Base-by-base conservation (phyloP, 2,329 filamentous ascomycete species). In the Ramularia endophylla region DNA sequence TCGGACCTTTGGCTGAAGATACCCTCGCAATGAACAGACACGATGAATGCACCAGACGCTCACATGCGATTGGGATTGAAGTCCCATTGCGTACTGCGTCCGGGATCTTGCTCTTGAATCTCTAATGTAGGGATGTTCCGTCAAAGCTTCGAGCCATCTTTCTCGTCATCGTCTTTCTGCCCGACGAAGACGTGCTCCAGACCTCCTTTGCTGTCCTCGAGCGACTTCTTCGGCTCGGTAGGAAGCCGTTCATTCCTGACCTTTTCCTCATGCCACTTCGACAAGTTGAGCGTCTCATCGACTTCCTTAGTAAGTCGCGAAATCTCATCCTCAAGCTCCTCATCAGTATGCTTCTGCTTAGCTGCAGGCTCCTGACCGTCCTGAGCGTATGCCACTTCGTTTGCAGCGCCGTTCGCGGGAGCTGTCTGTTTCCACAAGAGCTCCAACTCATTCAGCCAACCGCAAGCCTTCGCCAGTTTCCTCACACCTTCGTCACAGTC, bases 401-500 rank as follows among this genome's bases (percentile, higher is more conserved):
- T 71, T 52, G 22, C 22, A 68, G 69, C 16, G 4, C 75, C 74
- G 54, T 79, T 71, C 47, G 75, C 68, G 17, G 80, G 68, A 3
- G 84, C 82, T 0, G 83, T 75, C 33, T 68, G 65, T 16, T 78
- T 72, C 88, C 88, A 97, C 38, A 86, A 55, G 3, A 60, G 64
- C 59, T 95, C 87, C 12, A 98, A 70, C 58, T 97, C 90, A 2
- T 87, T 79, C 7, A 76, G 65, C 92, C 92, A 98, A 1, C 88
- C 90, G 31, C 94, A 73, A 19, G 81, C 81, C 49, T 83, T 73
- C 1, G 90, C 89, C 27, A 98, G 71, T 60, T 78, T 80, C 40
- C 84, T 74, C 1, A 97, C 83, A 1, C 88, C 87, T 0, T 72
- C 71, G 62, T 98, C 90, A 61, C 89, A 95, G 54, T 88, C 81